Base-by-base conservation (phyloP, 2,329 filamentous ascomycete species). In the Diaporthe ampelina region DNA sequence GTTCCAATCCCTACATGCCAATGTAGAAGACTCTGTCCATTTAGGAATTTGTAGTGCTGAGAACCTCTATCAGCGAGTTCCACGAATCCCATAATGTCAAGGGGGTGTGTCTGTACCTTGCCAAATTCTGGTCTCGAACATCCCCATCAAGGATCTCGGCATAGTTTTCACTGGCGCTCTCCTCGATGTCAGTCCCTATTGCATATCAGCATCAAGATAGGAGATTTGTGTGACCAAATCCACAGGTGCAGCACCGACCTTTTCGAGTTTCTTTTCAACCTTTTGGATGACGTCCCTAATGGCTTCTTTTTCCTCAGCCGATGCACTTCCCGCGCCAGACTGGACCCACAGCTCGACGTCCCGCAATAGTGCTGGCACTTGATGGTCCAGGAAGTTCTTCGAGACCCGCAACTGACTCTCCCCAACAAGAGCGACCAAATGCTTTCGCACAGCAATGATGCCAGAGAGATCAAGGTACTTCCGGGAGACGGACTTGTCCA, bases 281-380 rank as follows among this genome's bases (percentile, higher is more conserved):
- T 37, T 37, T 3, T 5, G 11, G 11, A 67, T 45, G n/a, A 37
- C 45, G n/a, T n/a, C 1, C 21, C 29, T 52, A 7, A 52, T 43
- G 17, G 63, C 45, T 26, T 6, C 19, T 48, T 67, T 67, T 5
- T 67, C 63, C 26, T 52, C 45, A 4, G 63, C 63, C n/a, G 45
- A 67, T 3, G 63, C 19, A 24, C 63, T 67, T 10, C 45, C 29
- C 19, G 19, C 63, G 4, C 63, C 63, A 32, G 45, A 67, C 63
- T 67, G 45, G 10, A 67, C 29, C 63, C 63, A 67, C 19, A 67
- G 26, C 24, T 67, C 63, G 21, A 67, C 35, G 1, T 67, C 45
- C 1, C 45, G 29, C 29, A 67, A 24, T 2, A 67, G 29, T 11
- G 45, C 45, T 0, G 45, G 63, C 45, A 67, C 63, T 1, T 67